Conservation (phyloP, 208 protist species). For the Angomonas ambiguus region DNA sequence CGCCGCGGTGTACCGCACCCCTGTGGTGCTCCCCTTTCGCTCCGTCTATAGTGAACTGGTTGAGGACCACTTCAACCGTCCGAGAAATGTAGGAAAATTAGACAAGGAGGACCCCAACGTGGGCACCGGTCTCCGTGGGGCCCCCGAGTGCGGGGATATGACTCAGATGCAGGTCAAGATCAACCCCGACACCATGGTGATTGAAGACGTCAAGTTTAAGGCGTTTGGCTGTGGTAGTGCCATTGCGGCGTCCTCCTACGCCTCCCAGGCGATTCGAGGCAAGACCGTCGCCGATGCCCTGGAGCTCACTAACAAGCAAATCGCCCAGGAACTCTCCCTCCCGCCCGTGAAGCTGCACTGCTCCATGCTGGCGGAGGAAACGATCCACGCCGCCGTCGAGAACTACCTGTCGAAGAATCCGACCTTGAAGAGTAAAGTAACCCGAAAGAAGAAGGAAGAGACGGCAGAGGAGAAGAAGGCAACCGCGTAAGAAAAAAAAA, state of each 20-base stretch:
- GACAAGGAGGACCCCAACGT: constrained; percentile 94
- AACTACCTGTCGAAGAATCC: constrained; percentile 96
- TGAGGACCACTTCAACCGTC: constrained; percentile 99
- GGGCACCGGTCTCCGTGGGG: constrained; percentile 98
- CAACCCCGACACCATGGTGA: constrained; percentile 86
- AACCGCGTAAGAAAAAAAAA: constrained; percentile 10
- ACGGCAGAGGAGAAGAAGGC: constrained; percentile 1
- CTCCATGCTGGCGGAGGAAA: constrained; percentile 98
- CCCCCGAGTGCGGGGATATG: constrained; percentile 99
- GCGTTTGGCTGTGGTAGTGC: constrained; percentile 99
- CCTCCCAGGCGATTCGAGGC: constrained; percentile 97
- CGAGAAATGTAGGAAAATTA: constrained; percentile 97
- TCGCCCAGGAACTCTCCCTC: constrained; percentile 97
- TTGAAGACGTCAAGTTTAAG: constrained; percentile 97
- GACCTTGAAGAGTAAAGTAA: constrained; percentile 86
- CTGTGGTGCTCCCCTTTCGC: constrained; percentile 15
- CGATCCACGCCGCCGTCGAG: constrained; percentile 97
- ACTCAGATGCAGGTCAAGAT: constrained; percentile 98
- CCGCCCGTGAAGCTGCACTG: constrained; percentile 99
- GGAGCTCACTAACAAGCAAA: constrained; percentile 97
- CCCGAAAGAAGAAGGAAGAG: constrained; percentile 21
- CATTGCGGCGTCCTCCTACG: constrained; percentile 96
- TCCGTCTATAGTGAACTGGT: constrained; percentile 95
- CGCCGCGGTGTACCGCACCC: not conserved
- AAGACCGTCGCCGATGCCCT: constrained; percentile 96